Evolutionary conservation across 2,329 filamentous ascomycete species (phyloP).

Genomic region (Clonostachys byssicola): DNA sequence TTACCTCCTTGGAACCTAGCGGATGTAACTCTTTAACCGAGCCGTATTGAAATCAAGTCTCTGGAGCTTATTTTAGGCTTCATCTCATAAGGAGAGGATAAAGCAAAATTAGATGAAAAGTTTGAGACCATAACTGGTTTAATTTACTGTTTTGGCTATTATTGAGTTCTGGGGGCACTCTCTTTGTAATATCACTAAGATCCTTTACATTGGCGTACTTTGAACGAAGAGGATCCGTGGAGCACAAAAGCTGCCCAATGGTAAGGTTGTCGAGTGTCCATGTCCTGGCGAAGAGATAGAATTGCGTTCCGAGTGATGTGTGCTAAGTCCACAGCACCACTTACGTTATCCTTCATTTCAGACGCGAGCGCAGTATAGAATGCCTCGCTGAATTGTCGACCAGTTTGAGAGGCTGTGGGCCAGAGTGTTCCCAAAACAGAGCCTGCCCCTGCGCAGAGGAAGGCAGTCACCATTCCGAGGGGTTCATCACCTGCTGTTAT

Average conservation of each 20-base stretch:
- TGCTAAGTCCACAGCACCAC: not conserved
- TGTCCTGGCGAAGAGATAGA: not conserved
- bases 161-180: no score
- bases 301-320: not conserved
- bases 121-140: no score
- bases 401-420: slow-evolving; percentile 11
- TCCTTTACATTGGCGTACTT: not conserved
- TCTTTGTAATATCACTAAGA: no score
- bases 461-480: not conserved
- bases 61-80: no score
- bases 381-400: not conserved
- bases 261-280: not conserved
- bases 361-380: not conserved
- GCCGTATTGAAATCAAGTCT: no score
- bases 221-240: not conserved
- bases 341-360: not conserved
- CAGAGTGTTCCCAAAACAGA: slow-evolving; percentile 1
- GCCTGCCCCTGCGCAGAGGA: not conserved
- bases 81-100: no score
- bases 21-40: no score
- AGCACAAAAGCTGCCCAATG: not conserved
- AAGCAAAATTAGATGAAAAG: no score
- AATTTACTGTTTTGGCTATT: no score
- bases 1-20: no score
- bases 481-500: not conserved